Evolutionary conservation across 495 filamentous ascomycete species (phyloP).

Genomic region (Polyplosphaeria fusca): DNA sequence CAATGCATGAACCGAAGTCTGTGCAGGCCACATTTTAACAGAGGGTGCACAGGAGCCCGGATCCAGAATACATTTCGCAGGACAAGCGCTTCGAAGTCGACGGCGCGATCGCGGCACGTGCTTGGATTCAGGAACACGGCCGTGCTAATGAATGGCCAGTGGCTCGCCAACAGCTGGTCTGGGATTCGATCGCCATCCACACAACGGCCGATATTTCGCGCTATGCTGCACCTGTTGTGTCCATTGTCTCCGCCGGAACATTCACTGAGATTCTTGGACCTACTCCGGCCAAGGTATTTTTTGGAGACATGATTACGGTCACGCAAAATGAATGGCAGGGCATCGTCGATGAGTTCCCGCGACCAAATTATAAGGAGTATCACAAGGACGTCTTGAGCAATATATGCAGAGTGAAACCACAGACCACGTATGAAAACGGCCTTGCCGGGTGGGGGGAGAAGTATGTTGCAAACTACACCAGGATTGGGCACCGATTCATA

Average conservation of each 20-base stretch:
- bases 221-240: constrained; percentile 45
- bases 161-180: constrained; percentile 45
- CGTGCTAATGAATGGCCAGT: constrained; percentile 38
- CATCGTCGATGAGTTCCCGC: constrained; percentile 38
- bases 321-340: constrained; percentile 38
- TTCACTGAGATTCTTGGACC: constrained; percentile 41
- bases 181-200: constrained; percentile 46
- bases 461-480: constrained; percentile 19
- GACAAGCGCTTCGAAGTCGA: constrained; percentile 49
- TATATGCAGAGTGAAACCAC: constrained; percentile 42
- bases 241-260: constrained; percentile 38
- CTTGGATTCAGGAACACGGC: constrained; percentile 38
- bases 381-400: constrained; percentile 40
- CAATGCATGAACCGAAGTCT: too few relatives aligned
- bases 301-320: constrained; percentile 19
- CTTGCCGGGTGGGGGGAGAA: constrained; percentile 17
- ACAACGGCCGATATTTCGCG: constrained; percentile 39
- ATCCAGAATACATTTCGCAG: constrained; percentile 34
- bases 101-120: constrained; percentile 41
- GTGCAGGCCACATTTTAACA: too few relatives aligned
- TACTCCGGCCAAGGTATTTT: constrained; percentile 8
- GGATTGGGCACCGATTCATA: constrained; percentile 9
- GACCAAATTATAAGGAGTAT: constrained; percentile 34
- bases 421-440: constrained; percentile 44
- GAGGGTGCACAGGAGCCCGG: too few relatives aligned